Percentiles rank a stretch among this genome's conserved stretches.
phyloP scores from a whole-genome alignment of 2,329 filamentous ascomycete genomes.

The Bimuria novae-zelandiae region DNA sequence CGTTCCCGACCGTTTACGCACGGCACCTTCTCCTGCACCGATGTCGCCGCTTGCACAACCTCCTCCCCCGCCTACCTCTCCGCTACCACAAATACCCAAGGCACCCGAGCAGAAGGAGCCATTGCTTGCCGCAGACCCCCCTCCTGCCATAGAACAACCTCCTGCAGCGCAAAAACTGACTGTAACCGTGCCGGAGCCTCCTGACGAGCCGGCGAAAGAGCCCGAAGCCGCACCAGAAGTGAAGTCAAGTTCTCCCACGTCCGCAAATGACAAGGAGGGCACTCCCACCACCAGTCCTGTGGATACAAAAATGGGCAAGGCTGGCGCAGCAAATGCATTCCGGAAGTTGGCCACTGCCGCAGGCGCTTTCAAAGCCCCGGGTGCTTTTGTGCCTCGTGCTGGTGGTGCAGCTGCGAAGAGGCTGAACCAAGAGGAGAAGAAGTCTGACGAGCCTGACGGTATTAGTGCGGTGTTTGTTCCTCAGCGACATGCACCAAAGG shows the following conservation, averaged over 20 bases:
- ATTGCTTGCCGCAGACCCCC: not conserved
- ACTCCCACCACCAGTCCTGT: conserved; percentile 84
- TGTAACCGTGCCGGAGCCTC: conserved; percentile 10
- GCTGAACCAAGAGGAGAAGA: conserved; percentile 61
- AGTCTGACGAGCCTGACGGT: conserved; percentile 77
- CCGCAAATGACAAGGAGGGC: conserved; percentile 54
- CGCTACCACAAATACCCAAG: conserved; percentile 36
- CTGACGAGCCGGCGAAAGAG: conserved; percentile 4
- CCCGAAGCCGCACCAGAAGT: conserved; percentile 18
- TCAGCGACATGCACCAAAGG: conserved; percentile 43
- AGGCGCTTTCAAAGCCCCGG: conserved; percentile 69
- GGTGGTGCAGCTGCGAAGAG: conserved; percentile 85
- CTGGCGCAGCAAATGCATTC: conserved; percentile 75
- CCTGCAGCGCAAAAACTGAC: conserved; percentile 1
- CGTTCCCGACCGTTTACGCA: not conserved
- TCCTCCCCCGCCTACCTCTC: conserved; percentile 28
- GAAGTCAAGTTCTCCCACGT: conserved; percentile 51
- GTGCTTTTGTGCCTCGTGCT: conserved; percentile 81
- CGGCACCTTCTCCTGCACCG: not conserved
- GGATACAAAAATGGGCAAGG: conserved; percentile 75
- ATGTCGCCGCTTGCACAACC: conserved; percentile 18
- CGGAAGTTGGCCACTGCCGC: conserved; percentile 76
- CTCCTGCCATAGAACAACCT: conserved; percentile 3
- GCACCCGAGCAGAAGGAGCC: conserved; percentile 18
- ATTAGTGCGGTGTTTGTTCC: conserved; percentile 89